Conservation (phyloP, 306 rosid species). For the Cajanus cajan region DNA sequence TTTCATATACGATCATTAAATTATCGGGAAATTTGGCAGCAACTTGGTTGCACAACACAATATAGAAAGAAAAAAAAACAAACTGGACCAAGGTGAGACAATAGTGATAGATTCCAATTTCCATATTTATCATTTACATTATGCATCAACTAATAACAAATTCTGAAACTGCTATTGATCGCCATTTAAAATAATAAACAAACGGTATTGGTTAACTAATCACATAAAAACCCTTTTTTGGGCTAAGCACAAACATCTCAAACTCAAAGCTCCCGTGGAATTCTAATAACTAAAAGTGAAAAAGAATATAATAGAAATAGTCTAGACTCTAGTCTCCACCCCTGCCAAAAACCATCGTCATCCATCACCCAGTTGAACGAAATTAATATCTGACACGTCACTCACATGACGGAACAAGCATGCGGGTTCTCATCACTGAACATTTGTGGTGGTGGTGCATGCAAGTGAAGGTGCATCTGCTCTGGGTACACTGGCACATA, state of each 20-base stretch:
- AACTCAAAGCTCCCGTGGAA: conserved; percentile 4
- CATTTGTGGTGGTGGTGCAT: conserved; percentile 58
- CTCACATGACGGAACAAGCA: conserved; percentile 81
- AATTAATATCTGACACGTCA: background rate
- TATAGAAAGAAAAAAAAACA: background rate
- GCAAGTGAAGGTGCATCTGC: conserved; percentile 37
- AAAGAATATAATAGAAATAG: background rate
- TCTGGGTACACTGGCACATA: conserved; percentile 36
- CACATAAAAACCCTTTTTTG: conserved; percentile 9
- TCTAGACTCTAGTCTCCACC: background rate
- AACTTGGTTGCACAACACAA: conserved; percentile 2
- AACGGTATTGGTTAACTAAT: background rate
- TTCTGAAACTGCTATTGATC: background rate
- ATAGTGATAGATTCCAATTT: background rate
- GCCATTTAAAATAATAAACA: background rate
- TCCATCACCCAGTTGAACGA: conserved; percentile 12
- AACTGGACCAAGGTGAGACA: background rate
- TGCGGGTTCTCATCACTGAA: conserved; percentile 96
- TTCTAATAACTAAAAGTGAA: background rate
- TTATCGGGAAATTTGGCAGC: conserved; percentile 10
- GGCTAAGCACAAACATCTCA: background rate
- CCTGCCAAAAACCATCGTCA: background rate
- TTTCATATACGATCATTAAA: conserved; percentile 19
- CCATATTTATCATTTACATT: conserved; percentile 15
- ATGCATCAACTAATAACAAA: conserved; percentile 1